phyloP scores from a whole-genome alignment of 1,284 basidiomycete genomes.

The Puccinia brachypodii region DNA sequence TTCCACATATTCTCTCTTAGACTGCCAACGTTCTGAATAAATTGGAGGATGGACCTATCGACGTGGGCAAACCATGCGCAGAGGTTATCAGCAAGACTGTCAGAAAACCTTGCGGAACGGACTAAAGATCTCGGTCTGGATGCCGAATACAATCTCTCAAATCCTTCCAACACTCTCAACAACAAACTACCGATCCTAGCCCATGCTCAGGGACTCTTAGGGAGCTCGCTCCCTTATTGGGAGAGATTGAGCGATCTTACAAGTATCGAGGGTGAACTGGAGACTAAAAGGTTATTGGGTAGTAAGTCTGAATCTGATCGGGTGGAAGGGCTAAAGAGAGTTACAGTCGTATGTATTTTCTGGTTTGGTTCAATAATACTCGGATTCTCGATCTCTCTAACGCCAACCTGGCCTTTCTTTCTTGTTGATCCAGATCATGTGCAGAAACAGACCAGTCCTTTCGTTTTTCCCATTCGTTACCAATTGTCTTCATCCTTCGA shows the following conservation, averaged over 20 bases:
- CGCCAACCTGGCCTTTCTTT: not conserved
- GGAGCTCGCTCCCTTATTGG: constrained; percentile 17
- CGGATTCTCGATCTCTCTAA: not conserved
- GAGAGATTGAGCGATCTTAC: constrained; percentile 28
- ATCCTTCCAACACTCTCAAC: constrained; percentile 27
- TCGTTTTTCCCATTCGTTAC: constrained; percentile 23
- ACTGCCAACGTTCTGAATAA: not conserved
- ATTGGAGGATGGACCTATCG: constrained; percentile 40
- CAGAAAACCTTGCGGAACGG: constrained; percentile 43
- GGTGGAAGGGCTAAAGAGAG: constrained; percentile 86
- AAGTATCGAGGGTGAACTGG: constrained; percentile 53
- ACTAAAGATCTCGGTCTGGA: constrained; percentile 44
- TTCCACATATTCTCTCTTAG: not conserved
- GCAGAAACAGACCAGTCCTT: constrained; percentile 39
- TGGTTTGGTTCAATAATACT: not conserved
- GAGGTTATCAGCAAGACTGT: constrained; percentile 39
- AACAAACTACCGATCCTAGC: constrained; percentile 40
- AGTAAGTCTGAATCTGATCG: constrained; percentile 82
- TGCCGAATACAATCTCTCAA: constrained; percentile 37
- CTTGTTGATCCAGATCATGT: constrained; percentile 34
- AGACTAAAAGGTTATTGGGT: constrained; percentile 80
- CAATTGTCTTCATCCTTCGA: constrained; percentile 50
- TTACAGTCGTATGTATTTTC: constrained; percentile 69
- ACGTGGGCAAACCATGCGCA: constrained; percentile 44
- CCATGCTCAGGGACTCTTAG: constrained; percentile 35